Evolutionary conservation across 257 asterid genomes (phyloP).

Genomic region (Plantago elongata): DNA sequence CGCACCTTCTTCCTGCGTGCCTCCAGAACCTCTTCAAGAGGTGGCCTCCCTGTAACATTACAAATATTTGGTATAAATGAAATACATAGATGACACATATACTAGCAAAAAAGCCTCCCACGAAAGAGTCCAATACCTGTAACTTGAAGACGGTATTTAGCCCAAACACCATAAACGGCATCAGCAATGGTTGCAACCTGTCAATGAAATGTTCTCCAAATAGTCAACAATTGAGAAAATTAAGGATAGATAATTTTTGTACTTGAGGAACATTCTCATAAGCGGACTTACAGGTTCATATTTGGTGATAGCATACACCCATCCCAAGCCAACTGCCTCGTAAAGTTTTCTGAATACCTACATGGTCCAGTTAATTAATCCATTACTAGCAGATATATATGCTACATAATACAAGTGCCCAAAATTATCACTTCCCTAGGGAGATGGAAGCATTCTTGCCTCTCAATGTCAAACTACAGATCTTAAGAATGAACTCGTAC

Average conservation of each 20-base stretch:
- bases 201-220: neutral
- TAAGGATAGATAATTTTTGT: neutral
- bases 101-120: neutral
- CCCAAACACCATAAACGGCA: slow-evolving; percentile 77
- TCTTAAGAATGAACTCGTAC: too few species aligned
- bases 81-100: neutral
- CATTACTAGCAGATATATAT: neutral
- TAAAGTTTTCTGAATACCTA: slow-evolving; percentile 82
- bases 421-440: neutral
- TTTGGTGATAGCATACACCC: slow-evolving; percentile 88
- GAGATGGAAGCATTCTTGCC: too few species aligned
- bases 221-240: slow-evolving; percentile 2
- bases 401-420: neutral
- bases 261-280: neutral
- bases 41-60: slow-evolving; percentile 66
- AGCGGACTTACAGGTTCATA: slow-evolving; percentile 70
- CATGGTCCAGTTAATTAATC: slow-evolving; percentile 7
- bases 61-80: neutral
- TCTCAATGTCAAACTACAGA: too few species aligned
- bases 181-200: slow-evolving; percentile 77
- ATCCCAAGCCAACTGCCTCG: slow-evolving; percentile 83
- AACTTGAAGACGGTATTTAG: slow-evolving; percentile 78
- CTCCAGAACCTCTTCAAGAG: slow-evolving; percentile 71
- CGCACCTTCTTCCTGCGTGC: slow-evolving; percentile 71
- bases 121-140: slow-evolving; percentile 41